phyloP scores from a whole-genome alignment of 139 green algal species.

The Edaphochlamys debaryana region DNA sequence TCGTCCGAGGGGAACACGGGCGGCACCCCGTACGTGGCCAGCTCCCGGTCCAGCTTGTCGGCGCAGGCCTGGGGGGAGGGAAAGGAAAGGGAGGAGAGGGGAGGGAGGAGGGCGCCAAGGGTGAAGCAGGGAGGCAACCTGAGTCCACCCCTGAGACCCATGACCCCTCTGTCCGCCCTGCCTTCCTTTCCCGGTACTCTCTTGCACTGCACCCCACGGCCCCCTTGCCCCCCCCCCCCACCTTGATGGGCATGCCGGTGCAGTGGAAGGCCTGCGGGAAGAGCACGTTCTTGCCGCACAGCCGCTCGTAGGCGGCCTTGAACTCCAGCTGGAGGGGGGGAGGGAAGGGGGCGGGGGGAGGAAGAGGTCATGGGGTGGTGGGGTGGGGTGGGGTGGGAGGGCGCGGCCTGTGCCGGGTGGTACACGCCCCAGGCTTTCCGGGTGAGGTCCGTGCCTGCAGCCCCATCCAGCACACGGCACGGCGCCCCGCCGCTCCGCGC shows the following conservation, averaged over 20 bases:
- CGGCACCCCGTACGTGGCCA: constrained; percentile 87
- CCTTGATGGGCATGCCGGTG: constrained; percentile 99
- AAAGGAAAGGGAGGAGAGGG: not conserved
- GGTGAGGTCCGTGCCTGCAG: too few species aligned
- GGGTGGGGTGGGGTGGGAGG: not conserved
- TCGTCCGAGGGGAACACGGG: constrained; percentile 81
- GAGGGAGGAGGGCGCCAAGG: not conserved
- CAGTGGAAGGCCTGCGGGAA: constrained; percentile 99
- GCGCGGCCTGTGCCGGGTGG: too few species aligned
- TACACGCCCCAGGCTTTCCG: too few species aligned
- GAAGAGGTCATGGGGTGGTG: not conserved
- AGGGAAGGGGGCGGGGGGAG: not conserved
- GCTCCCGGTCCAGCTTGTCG: constrained; percentile 92
- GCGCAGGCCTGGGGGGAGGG: constrained; percentile 79
- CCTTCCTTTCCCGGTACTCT: too few species aligned
- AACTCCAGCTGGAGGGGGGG: constrained; percentile 87
- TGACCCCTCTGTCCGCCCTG: too few species aligned
- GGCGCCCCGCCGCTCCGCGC: too few species aligned
- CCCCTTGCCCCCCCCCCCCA: constrained; percentile 18
- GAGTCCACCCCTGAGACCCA: too few species aligned
- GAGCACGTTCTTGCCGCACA: constrained; percentile 91
- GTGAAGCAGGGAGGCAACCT: too few species aligned
- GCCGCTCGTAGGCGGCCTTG: constrained; percentile 92
- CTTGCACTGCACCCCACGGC: not conserved
- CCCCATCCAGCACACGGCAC: too few species aligned